Evolutionary conservation across 1,284 basidiomycete species (phyloP), one percentile per base, ranked within the genome.

Genomic region (Ustanciosporium gigantosporum): DNA sequence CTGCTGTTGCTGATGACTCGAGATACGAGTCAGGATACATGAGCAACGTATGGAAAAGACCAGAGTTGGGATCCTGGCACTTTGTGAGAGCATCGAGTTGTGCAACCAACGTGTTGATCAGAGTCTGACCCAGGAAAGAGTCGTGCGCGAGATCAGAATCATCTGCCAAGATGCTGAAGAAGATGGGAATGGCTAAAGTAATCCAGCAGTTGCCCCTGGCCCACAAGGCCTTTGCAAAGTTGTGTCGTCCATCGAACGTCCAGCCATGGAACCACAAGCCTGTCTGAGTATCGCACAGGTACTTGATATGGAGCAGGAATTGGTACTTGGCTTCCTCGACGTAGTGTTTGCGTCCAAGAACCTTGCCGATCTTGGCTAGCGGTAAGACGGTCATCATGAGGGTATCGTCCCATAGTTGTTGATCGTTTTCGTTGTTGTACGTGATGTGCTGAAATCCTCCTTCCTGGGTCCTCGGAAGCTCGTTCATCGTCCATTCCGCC

Each of bases 181-280:
- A 84, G 61, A 85, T 82, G 0, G 84, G 85, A 60, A 86, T 86
- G 19, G 84, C 81, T 25, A 84, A 79, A 0, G 85, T 86, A 47
- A 85, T 81, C 83, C 85, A 87, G 73, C 84, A 85, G 74, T 86
- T 86, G 20, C 85, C 85, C 38, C 85, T 78, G 3, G 83, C 85
- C 85, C 85, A 86, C 25, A 81, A 80, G 3, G 84, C 84, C 23
- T 79, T 76, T 8, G 82, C 83, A 66, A 85, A 86, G 52, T 82
- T 81, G 68, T 83, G 81, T 27, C 82, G 77, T 4, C 82, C 82
- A 38, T 81, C 80, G 47, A 83, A 84, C 5, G 80, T 82, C 82
- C 83, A 83, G 6, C 82, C 82, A 55, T 84, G 83, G 71, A 83
- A 84, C 82, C 82, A 84, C 4, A 84, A 70, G 2, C 82, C 82